phyloP scores from a whole-genome alignment of 352 stramenopile species.

The Pythium utonaiense region DNA sequence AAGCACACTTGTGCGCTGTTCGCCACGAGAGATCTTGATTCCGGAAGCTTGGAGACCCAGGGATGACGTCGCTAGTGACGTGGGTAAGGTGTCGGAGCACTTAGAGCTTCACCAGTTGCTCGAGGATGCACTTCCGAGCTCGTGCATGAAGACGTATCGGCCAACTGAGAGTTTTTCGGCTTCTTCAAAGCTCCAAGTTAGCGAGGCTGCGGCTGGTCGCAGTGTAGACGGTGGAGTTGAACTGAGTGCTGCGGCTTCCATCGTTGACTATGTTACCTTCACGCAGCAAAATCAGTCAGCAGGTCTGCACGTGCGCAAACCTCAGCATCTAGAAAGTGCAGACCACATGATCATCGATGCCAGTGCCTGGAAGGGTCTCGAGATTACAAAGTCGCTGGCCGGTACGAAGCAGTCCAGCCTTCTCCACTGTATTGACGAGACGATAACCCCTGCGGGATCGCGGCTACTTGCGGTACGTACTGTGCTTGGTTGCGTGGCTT shows the following conservation, averaged over 20 bases:
- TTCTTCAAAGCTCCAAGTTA: slow-evolving; percentile 17
- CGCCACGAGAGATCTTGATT: slow-evolving; percentile 65
- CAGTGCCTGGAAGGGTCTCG: slow-evolving; percentile 67
- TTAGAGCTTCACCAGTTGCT: slow-evolving; percentile 20
- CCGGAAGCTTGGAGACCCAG: slow-evolving; percentile 23
- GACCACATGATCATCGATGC: slow-evolving; percentile 81
- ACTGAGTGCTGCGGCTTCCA: slow-evolving; percentile 28
- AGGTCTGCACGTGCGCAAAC: slow-evolving; percentile 31
- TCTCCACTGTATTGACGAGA: slow-evolving; percentile 62
- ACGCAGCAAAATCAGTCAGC: slow-evolving; percentile 36
- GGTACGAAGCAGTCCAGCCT: slow-evolving; percentile 62
- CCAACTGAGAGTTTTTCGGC: slow-evolving; percentile 9
- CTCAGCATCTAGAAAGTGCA: slow-evolving; percentile 56
- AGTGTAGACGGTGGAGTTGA: not conserved
- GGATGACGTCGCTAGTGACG: not conserved
- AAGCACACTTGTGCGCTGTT: slow-evolving; percentile 57
- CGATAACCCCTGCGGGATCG: slow-evolving; percentile 58
- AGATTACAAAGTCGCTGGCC: slow-evolving; percentile 57
- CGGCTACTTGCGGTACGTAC: slow-evolving; percentile 52
- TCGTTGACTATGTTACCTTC: slow-evolving; percentile 68
- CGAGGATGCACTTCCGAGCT: slow-evolving; percentile 37
- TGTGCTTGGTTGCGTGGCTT: no score
- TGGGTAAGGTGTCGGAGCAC: slow-evolving; percentile 9
- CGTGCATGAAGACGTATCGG: slow-evolving; percentile 65
- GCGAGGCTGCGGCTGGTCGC: not conserved